Evolutionary conservation across 2,329 filamentous ascomycete species (phyloP).

Genomic region (Teratosphaeriaceae sp.): DNA sequence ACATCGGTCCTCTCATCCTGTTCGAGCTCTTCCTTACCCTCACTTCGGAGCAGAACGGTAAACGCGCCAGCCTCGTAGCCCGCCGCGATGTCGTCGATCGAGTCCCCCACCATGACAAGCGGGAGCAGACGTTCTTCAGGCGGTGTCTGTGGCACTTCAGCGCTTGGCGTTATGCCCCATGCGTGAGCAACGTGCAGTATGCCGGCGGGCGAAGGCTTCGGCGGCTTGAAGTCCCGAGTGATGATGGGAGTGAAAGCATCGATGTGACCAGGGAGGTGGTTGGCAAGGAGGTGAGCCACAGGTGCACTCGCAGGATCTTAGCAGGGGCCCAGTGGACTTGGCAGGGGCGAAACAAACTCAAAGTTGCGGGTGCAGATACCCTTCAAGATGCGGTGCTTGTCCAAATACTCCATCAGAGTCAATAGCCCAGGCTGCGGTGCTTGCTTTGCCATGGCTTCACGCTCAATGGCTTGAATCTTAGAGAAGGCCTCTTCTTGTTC

Average conservation of each 20-base stretch:
- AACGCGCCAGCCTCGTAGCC: slow-evolving; percentile 76
- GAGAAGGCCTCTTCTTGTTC: slow-evolving; percentile 56
- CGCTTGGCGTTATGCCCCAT: slow-evolving; percentile 54
- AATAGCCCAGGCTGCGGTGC: slow-evolving; percentile 73
- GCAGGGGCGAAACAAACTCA: slow-evolving; percentile 45
- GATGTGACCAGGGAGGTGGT: slow-evolving; percentile 60
- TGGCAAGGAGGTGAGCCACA: slow-evolving; percentile 65
- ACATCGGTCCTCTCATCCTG: slow-evolving; percentile 28
- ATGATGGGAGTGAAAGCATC: slow-evolving; percentile 65
- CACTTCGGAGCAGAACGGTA: slow-evolving; percentile 65
- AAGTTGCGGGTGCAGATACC: slow-evolving; percentile 95
- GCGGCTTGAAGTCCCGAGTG: slow-evolving; percentile 73
- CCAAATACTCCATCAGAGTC: slow-evolving; percentile 75
- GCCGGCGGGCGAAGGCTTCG: slow-evolving; percentile 83
- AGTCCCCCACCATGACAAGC: slow-evolving; percentile 53
- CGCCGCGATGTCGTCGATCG: slow-evolving; percentile 87
- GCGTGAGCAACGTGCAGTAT: slow-evolving; percentile 75
- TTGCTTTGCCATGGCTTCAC: slow-evolving; percentile 71
- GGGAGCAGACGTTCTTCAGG: slow-evolving; percentile 17
- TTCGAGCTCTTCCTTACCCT: slow-evolving; percentile 31
- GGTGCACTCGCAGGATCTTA: slow-evolving; percentile 47
- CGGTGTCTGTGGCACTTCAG: slow-evolving; percentile 22
- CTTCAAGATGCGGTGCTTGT: slow-evolving; percentile 59
- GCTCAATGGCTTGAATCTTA: slow-evolving; percentile 73
- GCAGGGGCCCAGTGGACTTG: too few relatives aligned